Evolutionary conservation across 75 land plant genomes (phyloP).

Genomic region (Pseudotsuga menziesii): DNA sequence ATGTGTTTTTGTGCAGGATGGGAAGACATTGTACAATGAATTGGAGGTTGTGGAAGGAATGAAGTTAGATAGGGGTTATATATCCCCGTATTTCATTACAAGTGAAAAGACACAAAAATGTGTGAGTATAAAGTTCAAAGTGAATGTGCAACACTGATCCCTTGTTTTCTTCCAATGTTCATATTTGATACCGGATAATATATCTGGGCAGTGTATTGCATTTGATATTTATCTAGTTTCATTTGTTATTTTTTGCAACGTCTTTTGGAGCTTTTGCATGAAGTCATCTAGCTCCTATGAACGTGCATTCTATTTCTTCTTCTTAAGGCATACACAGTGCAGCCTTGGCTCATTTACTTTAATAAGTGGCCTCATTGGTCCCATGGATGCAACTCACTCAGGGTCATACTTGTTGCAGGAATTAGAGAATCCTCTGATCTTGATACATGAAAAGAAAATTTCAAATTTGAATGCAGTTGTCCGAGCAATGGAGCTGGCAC

Average conservation of each 20-base stretch:
- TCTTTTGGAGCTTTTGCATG: background rate
- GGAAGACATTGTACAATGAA: slow-evolving; percentile 65
- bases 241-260: background rate
- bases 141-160: background rate
- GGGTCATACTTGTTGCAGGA: slow-evolving; percentile 40
- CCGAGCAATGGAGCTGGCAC: slow-evolving; percentile 53
- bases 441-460: slow-evolving; percentile 82
- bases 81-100: slow-evolving; percentile 67
- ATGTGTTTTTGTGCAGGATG: slow-evolving; percentile 40
- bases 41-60: slow-evolving; percentile 72
- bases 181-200: background rate
- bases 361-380: background rate
- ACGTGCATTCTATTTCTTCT: background rate
- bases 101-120: slow-evolving; percentile 72
- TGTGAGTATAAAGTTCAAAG: slow-evolving; percentile 27
- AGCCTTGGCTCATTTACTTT: background rate
- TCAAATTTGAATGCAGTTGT: slow-evolving; percentile 53
- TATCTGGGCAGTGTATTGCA: background rate
- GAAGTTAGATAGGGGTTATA: slow-evolving; percentile 68
- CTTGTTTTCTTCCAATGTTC: background rate
- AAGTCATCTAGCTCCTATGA: background rate
- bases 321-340: background rate
- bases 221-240: background rate
- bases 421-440: slow-evolving; percentile 75
- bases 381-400: background rate